Conservation (phyloP, 768 basidiomycete species). For the Collybiopsis luxurians region DNA sequence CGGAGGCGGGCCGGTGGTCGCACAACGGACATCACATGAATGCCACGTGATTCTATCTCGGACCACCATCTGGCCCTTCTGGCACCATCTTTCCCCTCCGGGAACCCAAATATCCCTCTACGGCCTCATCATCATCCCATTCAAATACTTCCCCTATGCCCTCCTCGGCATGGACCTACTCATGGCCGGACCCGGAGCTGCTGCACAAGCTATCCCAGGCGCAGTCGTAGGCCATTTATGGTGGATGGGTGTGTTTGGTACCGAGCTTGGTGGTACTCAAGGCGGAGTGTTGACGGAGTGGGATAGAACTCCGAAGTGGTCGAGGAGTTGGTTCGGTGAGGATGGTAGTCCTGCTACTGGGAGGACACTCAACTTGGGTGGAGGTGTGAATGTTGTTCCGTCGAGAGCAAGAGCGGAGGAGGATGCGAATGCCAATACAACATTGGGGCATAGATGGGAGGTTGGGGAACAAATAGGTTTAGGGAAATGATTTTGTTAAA, state of each 20-base stretch:
- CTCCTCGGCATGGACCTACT: slow-evolving; percentile 74
- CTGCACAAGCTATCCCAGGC: slow-evolving; percentile 60
- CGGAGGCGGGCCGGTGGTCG: too few relatives aligned
- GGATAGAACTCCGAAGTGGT: slow-evolving; percentile 59
- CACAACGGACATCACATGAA: too few relatives aligned
- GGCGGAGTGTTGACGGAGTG: slow-evolving; percentile 36
- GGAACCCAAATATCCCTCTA: slow-evolving; percentile 71
- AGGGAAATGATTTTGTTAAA: too few relatives aligned
- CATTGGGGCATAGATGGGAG: slow-evolving; percentile 34
- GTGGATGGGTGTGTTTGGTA: slow-evolving; percentile 73
- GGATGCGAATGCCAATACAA: slow-evolving; percentile 9
- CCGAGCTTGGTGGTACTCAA: slow-evolving; percentile 33
- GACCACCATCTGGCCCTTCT: too few relatives aligned
- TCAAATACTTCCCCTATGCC: slow-evolving; percentile 71
- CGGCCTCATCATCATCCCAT: slow-evolving; percentile 73
- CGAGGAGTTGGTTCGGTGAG: slow-evolving; percentile 45
- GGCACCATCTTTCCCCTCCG: slow-evolving; percentile 65
- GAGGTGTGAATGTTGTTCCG: slow-evolving; percentile 60
- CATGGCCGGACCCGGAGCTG: slow-evolving; percentile 54
- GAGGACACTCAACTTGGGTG: slow-evolving; percentile 26
- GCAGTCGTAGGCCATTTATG: slow-evolving; percentile 76
- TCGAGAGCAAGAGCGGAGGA: slow-evolving; percentile 33
- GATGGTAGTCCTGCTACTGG: slow-evolving; percentile 29
- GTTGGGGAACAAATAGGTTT: slow-evolving; percentile 32
- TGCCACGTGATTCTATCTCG: too few relatives aligned